These are phyloP conservation scores for Neurospora crassa DNA, from an alignment of 2,329 filamentous ascomycete genomes.

Conservation along the genomic window DNA sequence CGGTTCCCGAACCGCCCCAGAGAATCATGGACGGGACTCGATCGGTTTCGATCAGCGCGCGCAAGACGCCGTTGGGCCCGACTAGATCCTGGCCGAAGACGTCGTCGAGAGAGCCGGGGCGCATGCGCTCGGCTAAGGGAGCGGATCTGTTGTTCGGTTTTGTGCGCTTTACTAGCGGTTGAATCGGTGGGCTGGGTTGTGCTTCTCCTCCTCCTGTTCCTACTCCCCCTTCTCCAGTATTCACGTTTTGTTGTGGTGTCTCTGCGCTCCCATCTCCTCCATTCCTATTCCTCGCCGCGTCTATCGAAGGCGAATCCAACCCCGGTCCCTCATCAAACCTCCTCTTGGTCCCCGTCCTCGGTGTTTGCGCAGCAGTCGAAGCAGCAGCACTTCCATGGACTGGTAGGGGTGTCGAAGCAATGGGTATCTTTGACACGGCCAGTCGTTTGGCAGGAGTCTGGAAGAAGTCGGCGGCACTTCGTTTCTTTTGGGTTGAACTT, in stretches of 20 bases:
- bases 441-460: slow-evolving; percentile 51
- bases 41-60: slow-evolving; percentile 76
- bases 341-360: slow-evolving; percentile 37
- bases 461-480: slow-evolving; percentile 50
- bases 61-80: slow-evolving; percentile 71
- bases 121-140: slow-evolving; percentile 89
- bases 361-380: slow-evolving; percentile 2
- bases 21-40: slow-evolving; percentile 90
- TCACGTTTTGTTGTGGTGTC: slow-evolving; percentile 7
- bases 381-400: background rate
- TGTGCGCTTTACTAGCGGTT: slow-evolving; percentile 49
- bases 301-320: background rate
- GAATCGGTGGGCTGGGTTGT: slow-evolving; percentile 9
- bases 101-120: slow-evolving; percentile 72
- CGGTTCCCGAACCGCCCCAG: slow-evolving; percentile 75
- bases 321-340: slow-evolving; percentile 46
- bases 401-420: slow-evolving; percentile 20
- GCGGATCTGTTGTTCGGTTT: slow-evolving; percentile 59
- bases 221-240: background rate
- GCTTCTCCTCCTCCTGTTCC: slow-evolving; percentile 16
- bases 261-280: background rate
- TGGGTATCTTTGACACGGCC: slow-evolving; percentile 25
- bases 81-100: slow-evolving; percentile 90
- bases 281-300: slow-evolving; percentile 9
- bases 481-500: slow-evolving; percentile 43